A percentile compares a stretch with the other conserved stretches of the same genome.
These are phyloP conservation scores for Crithidia fasciculata DNA, from an alignment of 208 protist species.

Conservation along the genomic window DNA sequence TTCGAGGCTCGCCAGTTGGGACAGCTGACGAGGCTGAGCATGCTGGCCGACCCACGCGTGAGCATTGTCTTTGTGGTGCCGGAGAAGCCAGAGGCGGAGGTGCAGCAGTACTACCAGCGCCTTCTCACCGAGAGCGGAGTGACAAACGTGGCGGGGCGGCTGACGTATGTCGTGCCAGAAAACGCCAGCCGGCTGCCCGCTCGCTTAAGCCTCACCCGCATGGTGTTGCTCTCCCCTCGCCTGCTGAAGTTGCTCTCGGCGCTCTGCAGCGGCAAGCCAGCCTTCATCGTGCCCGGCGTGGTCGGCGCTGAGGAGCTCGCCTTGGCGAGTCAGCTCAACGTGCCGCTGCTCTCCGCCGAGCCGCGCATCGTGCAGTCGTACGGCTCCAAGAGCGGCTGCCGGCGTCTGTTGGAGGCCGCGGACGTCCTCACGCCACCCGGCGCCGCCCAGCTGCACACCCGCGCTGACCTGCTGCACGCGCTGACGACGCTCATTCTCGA, in stretches of 20 bases:
- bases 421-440: slow-evolving; percentile 79
- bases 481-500: slow-evolving; percentile 74
- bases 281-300: slow-evolving; percentile 87
- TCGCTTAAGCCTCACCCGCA: slow-evolving; percentile 77
- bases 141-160: slow-evolving; percentile 48
- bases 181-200: slow-evolving; percentile 65
- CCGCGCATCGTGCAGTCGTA: slow-evolving; percentile 80
- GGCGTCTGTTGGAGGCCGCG: slow-evolving; percentile 76
- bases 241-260: slow-evolving; percentile 85
- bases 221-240: slow-evolving; percentile 72
- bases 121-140: slow-evolving; percentile 79
- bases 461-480: slow-evolving; percentile 60
- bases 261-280: slow-evolving; percentile 59
- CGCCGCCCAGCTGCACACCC: slow-evolving; percentile 55
- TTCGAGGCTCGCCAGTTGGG: slow-evolving; percentile 76
- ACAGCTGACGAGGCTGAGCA: slow-evolving; percentile 84
- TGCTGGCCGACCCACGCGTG: slow-evolving; percentile 81
- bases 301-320: slow-evolving; percentile 88
- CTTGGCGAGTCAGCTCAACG: slow-evolving; percentile 78
- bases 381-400: slow-evolving; percentile 82
- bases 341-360: slow-evolving; percentile 85
- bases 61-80: slow-evolving; percentile 83
- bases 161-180: slow-evolving; percentile 87
- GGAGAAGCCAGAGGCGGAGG: slow-evolving; percentile 76
- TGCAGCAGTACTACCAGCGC: slow-evolving; percentile 79